Conservation (phyloP, 2,329 filamentous ascomycete species). For the Orbilia oligospora region DNA sequence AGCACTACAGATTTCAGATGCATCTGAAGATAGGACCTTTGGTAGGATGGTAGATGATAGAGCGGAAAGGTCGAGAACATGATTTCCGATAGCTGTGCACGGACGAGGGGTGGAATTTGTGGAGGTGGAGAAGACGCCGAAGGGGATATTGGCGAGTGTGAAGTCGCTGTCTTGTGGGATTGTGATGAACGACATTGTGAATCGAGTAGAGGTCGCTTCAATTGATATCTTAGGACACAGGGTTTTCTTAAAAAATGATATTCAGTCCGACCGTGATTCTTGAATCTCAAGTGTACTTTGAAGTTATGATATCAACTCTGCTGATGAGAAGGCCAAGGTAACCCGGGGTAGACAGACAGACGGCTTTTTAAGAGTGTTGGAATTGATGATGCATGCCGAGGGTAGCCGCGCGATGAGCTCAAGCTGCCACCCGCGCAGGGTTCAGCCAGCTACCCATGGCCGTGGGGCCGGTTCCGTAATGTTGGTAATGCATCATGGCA, state of each 20-base stretch:
- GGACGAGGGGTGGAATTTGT: constrained; percentile 73
- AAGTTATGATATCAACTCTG: not conserved
- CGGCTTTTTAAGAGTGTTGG: constrained; percentile 32
- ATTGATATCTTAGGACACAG: constrained; percentile 1
- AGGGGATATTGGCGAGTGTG: constrained; percentile 84
- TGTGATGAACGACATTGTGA: constrained; percentile 66
- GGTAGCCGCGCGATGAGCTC: constrained; percentile 51
- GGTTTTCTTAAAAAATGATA: not conserved
- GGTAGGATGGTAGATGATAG: constrained; percentile 69
- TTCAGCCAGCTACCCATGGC: constrained; percentile 23
- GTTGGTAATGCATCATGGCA: too few relatives aligned
- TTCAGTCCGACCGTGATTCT: not conserved
- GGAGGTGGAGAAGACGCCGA: constrained; percentile 81
- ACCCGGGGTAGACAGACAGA: constrained; percentile 35
- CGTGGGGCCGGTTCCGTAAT: not conserved
- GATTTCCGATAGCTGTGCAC: constrained; percentile 80
- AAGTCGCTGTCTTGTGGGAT: constrained; percentile 77
- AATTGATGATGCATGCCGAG: constrained; percentile 36
- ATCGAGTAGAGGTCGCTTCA: not conserved
- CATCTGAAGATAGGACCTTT: constrained; percentile 10
- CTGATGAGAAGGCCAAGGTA: not conserved
- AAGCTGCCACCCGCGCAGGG: constrained; percentile 13
- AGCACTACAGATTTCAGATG: constrained; percentile 27
- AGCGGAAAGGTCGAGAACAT: constrained; percentile 78
- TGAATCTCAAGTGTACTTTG: not conserved